A percentile compares a stretch with the other conserved stretches of the same genome.
These are phyloP conservation scores for Neurospora sp. DNA, from an alignment of 495 filamentous ascomycete species.

Conservation along the genomic window DNA sequence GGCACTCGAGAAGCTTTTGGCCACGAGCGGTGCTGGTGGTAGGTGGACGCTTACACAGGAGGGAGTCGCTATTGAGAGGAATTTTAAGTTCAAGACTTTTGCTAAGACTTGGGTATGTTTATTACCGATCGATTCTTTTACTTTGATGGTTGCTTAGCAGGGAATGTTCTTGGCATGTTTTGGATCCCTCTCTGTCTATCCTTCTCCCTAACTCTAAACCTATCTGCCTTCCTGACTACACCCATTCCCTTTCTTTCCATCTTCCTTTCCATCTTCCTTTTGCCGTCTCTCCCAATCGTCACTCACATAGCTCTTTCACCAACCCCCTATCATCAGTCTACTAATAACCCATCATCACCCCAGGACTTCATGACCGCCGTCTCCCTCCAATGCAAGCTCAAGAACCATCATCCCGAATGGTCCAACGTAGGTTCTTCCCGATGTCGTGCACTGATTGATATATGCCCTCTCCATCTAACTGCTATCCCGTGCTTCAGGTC, in stretches of 20 bases:
- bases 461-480: not conserved
- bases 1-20: slow-evolving; percentile 5
- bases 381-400: slow-evolving; percentile 42
- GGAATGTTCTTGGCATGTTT: no score
- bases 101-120: slow-evolving; percentile 50
- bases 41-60: slow-evolving; percentile 41
- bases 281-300: not conserved
- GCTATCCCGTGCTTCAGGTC: slow-evolving; percentile 24
- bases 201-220: no score
- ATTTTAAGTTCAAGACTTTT: slow-evolving; percentile 54
- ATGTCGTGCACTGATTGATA: no score
- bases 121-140: not conserved
- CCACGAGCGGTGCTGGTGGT: slow-evolving; percentile 16
- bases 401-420: slow-evolving; percentile 56
- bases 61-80: slow-evolving; percentile 44
- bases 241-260: not conserved
- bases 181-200: no score
- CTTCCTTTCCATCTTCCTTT: not conserved
- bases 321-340: not conserved
- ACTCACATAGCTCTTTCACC: not conserved
- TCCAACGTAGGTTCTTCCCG: slow-evolving; percentile 27
- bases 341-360: not conserved
- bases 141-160: no score
- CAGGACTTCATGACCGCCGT: slow-evolving; percentile 54
- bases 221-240: not conserved